Percentiles rank a stretch among this genome's conserved stretches.
Evolutionary conservation across 1,284 basidiomycete species (phyloP).

Genomic region (Malassezia slooffiae): DNA sequence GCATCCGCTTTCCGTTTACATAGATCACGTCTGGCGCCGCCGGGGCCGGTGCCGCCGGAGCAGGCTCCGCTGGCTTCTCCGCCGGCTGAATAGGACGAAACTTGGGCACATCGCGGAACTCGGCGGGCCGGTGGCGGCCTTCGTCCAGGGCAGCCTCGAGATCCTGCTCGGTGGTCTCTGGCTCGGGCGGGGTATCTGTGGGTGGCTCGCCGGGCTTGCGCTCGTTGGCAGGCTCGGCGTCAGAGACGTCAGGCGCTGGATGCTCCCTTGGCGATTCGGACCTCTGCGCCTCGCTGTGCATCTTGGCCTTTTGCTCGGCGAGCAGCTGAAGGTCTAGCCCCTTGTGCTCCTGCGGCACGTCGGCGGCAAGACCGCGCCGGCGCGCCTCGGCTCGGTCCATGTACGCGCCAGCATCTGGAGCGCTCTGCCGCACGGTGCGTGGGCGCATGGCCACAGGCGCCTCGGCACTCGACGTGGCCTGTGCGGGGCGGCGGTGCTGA

Average conservation of each 20-base stretch:
- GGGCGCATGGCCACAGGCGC: background rate
- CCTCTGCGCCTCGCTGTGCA: background rate
- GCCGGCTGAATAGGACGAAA: constrained; percentile 70
- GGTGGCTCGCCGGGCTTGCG: no score
- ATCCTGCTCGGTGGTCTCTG: constrained; percentile 10
- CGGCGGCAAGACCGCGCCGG: constrained; percentile 5
- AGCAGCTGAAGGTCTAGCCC: no score
- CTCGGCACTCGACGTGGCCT: background rate
- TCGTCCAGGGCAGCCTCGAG: constrained; percentile 15
- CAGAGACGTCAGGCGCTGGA: no score
- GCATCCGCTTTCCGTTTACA: constrained; percentile 45
- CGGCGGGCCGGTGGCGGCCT: constrained; percentile 42
- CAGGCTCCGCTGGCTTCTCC: constrained; percentile 53
- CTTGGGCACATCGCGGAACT: constrained; percentile 83
- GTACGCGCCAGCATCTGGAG: constrained; percentile 9
- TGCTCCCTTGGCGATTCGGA: background rate
- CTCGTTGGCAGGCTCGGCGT: no score
- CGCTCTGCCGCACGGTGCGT: background rate
- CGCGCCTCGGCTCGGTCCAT: constrained; percentile 24
- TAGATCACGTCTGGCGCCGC: constrained; percentile 25
- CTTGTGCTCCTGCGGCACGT: constrained; percentile 1
- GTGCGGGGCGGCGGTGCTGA: background rate
- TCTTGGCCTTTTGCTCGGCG: constrained; percentile 8
- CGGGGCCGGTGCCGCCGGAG: constrained; percentile 52
- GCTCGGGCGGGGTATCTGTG: background rate